Evolutionary conservation across 352 stramenopile genomes (phyloP), one percentile per base, ranked within the genome.

Genomic region (Phytophthora colocasiae): DNA sequence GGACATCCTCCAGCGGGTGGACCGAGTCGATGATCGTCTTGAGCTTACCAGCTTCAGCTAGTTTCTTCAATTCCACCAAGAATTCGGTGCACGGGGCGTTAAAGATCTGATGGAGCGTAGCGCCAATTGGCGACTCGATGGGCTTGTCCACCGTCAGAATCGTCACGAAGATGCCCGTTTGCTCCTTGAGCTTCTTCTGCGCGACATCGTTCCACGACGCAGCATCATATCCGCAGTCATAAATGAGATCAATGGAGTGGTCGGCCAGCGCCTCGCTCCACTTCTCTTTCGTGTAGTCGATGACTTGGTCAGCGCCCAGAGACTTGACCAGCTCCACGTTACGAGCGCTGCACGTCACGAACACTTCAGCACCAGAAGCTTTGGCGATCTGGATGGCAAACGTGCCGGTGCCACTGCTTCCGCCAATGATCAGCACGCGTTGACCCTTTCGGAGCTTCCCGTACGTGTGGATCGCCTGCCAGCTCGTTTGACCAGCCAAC

Each of bases 351-450:
- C 69, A 69, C 17, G 75, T 83, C 2, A 63, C 59, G 34, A 83
- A 63, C 2, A 73, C 58, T n/a, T 58, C 43, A 9, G 69, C 72
- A 4, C 66, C 76, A 15, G 73, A 14, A 3, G 62, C 63, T 63
- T 86, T 86, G 38, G 81, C 78, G 48, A 94, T 71, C 44, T 92
- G 84, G 26, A 88, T 46, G 11, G 56, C 83, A 24, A 81, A 78
- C 4, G 79, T 22, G 8, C 86, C 86, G 14, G 81, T 84, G 43
- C 79, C 75, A 29, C 84, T 83, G 65, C 76, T 86, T n/a, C 83
- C 81, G 14, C 52, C 52, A 14, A 59, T 17, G 10, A 91, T 69
- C 4, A 91, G 57, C 44, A 90, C 63, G 17, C 58, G 53, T 22
- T 69, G 56, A n/a, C 46, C 74, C 47, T 38, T 63, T 46, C 75